Conservation (phyloP, 2,329 filamentous ascomycete species). For the Waltergamsia citrina region DNA sequence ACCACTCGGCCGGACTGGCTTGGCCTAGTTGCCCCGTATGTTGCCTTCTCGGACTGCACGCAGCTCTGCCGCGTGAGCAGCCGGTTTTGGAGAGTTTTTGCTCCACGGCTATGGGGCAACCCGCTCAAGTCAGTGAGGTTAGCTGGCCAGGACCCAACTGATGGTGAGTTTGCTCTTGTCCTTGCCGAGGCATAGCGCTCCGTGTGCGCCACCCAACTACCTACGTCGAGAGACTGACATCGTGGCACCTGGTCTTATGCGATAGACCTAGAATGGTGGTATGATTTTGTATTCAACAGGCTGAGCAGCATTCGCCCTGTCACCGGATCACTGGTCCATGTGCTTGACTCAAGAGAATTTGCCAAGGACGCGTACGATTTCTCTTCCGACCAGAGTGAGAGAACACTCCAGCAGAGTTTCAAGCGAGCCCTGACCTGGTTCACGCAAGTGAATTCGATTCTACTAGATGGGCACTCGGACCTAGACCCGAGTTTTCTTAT, state of each 20-base stretch:
- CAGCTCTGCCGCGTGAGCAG: constrained; percentile 37
- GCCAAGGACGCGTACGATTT: constrained; percentile 28
- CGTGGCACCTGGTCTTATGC: too few species aligned
- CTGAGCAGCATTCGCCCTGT: constrained; percentile 20
- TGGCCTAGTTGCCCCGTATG: constrained; percentile 32
- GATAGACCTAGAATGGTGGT: constrained; percentile 42
- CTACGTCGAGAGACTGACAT: too few species aligned
- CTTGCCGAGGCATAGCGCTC: not conserved
- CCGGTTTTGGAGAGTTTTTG: constrained; percentile 38
- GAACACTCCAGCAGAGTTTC: constrained; percentile 26
- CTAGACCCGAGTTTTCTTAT: constrained; percentile 30
- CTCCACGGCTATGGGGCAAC: constrained; percentile 42
- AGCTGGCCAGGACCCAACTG: constrained; percentile 30
- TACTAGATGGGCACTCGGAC: constrained; percentile 37
- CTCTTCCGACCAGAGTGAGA: constrained; percentile 25
- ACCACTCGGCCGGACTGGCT: constrained; percentile 37
- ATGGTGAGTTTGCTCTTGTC: constrained; percentile 25
- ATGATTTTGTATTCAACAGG: constrained; percentile 31
- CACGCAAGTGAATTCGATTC: constrained; percentile 32
- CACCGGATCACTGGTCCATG: constrained; percentile 33
- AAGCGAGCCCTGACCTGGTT: constrained; percentile 26
- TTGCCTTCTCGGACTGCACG: constrained; percentile 29
- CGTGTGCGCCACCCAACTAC: too few species aligned
- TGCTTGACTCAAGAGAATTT: constrained; percentile 38
- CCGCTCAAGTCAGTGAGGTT: constrained; percentile 28